Base-by-base conservation (phyloP, 208 protist species). In the Phytomonas francai region DNA sequence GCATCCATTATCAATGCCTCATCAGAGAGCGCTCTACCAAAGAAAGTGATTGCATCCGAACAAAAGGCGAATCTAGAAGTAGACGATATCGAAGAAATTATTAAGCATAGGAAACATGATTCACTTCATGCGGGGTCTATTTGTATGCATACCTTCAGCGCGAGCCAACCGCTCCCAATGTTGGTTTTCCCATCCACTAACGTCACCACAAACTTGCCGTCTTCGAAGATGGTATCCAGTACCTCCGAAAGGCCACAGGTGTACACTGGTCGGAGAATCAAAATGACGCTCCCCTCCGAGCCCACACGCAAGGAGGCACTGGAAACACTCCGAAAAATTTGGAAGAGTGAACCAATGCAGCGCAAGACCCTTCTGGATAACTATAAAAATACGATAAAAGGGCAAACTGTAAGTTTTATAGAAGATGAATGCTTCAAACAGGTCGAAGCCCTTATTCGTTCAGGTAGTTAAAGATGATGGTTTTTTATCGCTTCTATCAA, bases 301-400 rank as follows among this genome's bases (percentile, higher is more conserved):
- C 68, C 68, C 5, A 83, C 82, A 1, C 75, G 77, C 59, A 79
- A 78, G 42, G 74, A 88, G 1, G 68, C 78, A 5, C 74, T 93
- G 25, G 87, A 89, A 64, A 45, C 78, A 2, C 83, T 93, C 7
- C 79, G 79, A 36, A 60, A 60, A 25, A 89, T 89, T 72, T 93
- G 87, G 87, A 71, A 77, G 19, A 76, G 78, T 45, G 71, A 72
- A 28, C 56, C 51, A 12, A 64, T 32, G 51, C 78, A 83, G 56
- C 75, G 75, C 31, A 66, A 49, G 22, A 57, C 39, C 5, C 63
- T 85, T 19, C 77, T 83, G 27, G 65, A 54, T 31, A 79, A 78
- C 64, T 74, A 81, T 34, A 60, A 64, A n/a, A 74, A 28, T 22
- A 29, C 33, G 14, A 72, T 70, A 56, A 71, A 61, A 12, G 56